Evolutionary conservation across 2,329 filamentous ascomycete genomes (phyloP).

Genomic region (Diaporthe sp.): DNA sequence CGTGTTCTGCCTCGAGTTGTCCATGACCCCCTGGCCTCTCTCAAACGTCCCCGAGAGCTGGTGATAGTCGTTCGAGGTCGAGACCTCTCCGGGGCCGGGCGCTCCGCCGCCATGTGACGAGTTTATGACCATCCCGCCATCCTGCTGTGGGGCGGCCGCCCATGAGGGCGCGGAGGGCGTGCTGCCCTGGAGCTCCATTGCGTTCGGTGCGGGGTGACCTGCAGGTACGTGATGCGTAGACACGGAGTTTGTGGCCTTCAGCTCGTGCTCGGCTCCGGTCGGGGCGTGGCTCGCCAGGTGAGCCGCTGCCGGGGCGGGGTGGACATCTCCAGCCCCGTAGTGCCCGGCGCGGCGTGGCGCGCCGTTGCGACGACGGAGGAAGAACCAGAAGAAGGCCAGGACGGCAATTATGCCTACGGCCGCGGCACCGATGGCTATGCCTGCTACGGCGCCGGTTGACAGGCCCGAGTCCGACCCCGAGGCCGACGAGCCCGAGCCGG

Average conservation of each 20-base stretch:
- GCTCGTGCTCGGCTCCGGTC: constrained; percentile 1
- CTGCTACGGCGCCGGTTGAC: constrained; percentile 32
- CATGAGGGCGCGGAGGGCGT: neutral
- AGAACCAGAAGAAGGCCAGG: constrained; percentile 27
- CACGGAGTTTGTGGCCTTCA: neutral
- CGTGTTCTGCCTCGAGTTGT: constrained; percentile 30
- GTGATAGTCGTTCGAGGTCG: constrained; percentile 19
- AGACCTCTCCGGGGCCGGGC: constrained; percentile 1
- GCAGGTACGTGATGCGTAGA: neutral
- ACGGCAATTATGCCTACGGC: constrained; percentile 1
- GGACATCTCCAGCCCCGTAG: too few species aligned
- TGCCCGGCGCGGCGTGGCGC: neutral
- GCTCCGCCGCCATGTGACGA: neutral
- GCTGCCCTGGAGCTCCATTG: constrained; percentile 29
- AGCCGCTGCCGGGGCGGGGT: neutral
- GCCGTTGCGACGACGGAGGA: constrained; percentile 16
- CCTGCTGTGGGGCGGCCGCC: neutral
- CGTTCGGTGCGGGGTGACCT: neutral
- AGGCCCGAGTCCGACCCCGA: constrained; percentile 3
- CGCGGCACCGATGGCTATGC: constrained; percentile 37
- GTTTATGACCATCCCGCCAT: neutral
- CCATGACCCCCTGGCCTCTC: neutral
- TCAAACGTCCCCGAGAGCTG: constrained; percentile 28
- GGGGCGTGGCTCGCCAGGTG: neutral
- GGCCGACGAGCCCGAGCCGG: neutral